Evolutionary conservation across 768 basidiomycete genomes (phyloP), one percentile per base, ranked within the genome.

Genomic region (Coprinopsis sp.): DNA sequence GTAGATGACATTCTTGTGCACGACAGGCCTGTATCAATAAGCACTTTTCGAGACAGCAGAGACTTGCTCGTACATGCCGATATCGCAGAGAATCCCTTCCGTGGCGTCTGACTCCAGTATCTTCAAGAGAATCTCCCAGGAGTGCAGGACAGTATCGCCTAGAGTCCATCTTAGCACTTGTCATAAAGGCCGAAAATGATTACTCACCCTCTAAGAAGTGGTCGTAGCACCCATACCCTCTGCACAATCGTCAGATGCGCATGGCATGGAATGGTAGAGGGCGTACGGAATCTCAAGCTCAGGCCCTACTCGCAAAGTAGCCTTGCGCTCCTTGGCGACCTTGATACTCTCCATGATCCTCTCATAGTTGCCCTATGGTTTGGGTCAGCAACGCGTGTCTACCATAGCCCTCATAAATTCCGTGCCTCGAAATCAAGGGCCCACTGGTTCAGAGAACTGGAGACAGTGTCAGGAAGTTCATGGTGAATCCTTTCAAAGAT

Each of bases 1-100:
- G 70, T 97, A 98, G 53, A 87, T 94, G 37, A 93, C 92, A 61
- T 96, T 98, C 77, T 97, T 97, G 77, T 99, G 96, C 2, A 86
- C 78, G 45, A 99, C 79, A 1, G 96, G 95, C 95, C 95, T 99
- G 50, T 29, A 37, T n/a, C 22, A 33, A 18, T 28, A 33, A 49
- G 13, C 29, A 18, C 6, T 14, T 19, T 16, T 22, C 1, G 10
- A 14, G 8, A 28, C 16, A 23, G 57, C 24, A 31, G 34, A 7
- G 21, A 19, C 4, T 18, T 28, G 23, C 2, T 56, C 87, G 52
- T 39, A 93, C 96, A 99, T 98, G 54, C 96, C 96, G 33, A 98
- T 79, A 65, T 99, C 96, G 58, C 95, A 97, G 23, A 99, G 70
- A 42, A 99, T 96, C n/a, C 77, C 91, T 55, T 74, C 67, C 1